These are phyloP conservation scores for Gliomastix tumulicola DNA, from an alignment of 2,329 filamentous ascomycete species.

Conservation along the genomic window DNA sequence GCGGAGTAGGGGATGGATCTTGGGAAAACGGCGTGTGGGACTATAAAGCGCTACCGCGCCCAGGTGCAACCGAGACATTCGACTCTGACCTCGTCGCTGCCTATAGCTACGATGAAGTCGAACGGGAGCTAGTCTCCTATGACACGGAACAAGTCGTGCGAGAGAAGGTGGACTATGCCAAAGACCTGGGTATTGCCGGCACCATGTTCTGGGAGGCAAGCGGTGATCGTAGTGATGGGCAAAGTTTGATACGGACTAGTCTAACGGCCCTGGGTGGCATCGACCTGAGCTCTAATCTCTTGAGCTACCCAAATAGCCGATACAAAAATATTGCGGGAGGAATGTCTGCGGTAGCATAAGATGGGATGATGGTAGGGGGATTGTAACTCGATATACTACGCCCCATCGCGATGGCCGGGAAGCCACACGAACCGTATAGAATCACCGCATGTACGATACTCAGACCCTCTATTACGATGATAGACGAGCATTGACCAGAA, in stretches of 20 bases:
- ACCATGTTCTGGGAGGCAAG: constrained; percentile 82
- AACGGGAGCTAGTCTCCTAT: constrained; percentile 62
- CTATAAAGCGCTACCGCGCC: constrained; percentile 62
- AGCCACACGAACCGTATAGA: too few species aligned
- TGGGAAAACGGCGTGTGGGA: constrained; percentile 60
- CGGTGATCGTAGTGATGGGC: constrained; percentile 46
- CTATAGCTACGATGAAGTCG: constrained; percentile 60
- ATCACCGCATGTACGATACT: too few species aligned
- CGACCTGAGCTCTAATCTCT: constrained; percentile 42
- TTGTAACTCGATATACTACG: too few species aligned
- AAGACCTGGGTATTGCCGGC: constrained; percentile 56
- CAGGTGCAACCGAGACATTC: constrained; percentile 47
- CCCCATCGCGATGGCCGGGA: too few species aligned
- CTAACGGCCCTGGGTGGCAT: constrained; percentile 37
- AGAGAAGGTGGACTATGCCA: constrained; percentile 59
- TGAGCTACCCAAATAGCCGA: constrained; percentile 47
- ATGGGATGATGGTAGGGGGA: too few species aligned
- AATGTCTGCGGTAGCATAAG: too few species aligned
- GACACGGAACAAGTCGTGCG: constrained; percentile 52
- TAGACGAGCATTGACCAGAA: too few species aligned
- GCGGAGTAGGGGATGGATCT: not conserved
- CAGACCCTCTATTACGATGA: too few species aligned
- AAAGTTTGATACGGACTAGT: constrained; percentile 53
- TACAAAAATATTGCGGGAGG: constrained; percentile 49
- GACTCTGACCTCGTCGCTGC: constrained; percentile 57